Conservation (phyloP, 1,284 basidiomycete genomes). For the Sporisorium sorghi region DNA sequence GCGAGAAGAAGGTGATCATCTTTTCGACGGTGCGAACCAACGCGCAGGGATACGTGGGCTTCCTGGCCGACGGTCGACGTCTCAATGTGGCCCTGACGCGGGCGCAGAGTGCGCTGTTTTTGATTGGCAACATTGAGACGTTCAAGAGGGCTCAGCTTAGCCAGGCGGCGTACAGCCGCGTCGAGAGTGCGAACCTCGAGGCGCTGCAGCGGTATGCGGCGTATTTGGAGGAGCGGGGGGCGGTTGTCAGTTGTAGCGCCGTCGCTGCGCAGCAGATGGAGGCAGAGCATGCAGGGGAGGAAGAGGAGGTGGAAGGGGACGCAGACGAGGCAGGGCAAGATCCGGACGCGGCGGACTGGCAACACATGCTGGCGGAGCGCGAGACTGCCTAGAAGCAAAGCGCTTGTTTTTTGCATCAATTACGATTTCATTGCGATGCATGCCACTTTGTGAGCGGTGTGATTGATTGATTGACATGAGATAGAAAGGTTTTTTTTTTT, state of each 20-base stretch:
- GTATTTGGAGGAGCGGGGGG: slow-evolving; percentile 34
- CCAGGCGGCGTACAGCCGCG: slow-evolving; percentile 47
- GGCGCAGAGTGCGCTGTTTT: slow-evolving; percentile 86
- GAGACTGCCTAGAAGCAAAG: slow-evolving; percentile 23
- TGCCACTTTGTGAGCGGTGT: slow-evolving; percentile 14
- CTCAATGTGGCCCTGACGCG: slow-evolving; percentile 97
- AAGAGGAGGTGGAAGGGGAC: slow-evolving; percentile 17
- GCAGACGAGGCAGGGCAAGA: slow-evolving; percentile 21
- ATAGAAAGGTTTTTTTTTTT: too few species aligned
- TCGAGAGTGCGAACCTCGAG: slow-evolving; percentile 46
- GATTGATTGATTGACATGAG: not conserved
- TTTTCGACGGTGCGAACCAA: slow-evolving; percentile 87
- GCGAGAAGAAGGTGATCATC: slow-evolving; percentile 94
- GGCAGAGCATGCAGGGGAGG: slow-evolving; percentile 7
- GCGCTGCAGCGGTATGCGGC: slow-evolving; percentile 35
- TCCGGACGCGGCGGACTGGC: slow-evolving; percentile 34
- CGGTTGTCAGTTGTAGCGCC: slow-evolving; percentile 4
- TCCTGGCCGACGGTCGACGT: slow-evolving; percentile 92
- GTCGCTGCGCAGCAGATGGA: slow-evolving; percentile 8
- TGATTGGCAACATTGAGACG: slow-evolving; percentile 84
- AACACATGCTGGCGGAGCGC: slow-evolving; percentile 35
- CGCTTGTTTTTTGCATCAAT: not conserved
- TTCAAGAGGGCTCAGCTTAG: slow-evolving; percentile 70
- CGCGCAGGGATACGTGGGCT: slow-evolving; percentile 80
- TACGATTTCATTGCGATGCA: slow-evolving; percentile 14